Percentiles rank a stretch among this genome's conserved stretches.
phyloP scores from a whole-genome alignment of 129 eudicot genomes.

The Saposhnikovia divaricata region DNA sequence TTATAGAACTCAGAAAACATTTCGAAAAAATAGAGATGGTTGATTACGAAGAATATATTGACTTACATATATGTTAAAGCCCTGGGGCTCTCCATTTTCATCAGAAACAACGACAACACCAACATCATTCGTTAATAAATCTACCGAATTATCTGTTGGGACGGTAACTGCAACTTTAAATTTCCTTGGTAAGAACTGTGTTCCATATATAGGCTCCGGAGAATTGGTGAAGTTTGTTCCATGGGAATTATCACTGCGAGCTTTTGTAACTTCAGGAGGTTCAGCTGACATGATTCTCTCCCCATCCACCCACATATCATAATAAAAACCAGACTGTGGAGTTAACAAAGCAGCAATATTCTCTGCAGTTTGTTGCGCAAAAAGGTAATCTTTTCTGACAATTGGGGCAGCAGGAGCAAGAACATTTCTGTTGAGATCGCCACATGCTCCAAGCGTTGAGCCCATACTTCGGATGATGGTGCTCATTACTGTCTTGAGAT shows the following conservation, averaged over 20 bases:
- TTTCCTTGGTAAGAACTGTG: conserved; percentile 96
- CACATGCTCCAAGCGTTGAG: conserved; percentile 99
- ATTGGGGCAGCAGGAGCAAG: conserved; percentile 96
- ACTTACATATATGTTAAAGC: conserved; percentile 86
- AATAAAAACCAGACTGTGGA: conserved; percentile 97
- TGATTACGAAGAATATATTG: neutral
- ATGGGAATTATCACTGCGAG: conserved; percentile 94
- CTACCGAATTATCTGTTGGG: conserved; percentile 91
- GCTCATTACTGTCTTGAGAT: conserved; percentile 96
- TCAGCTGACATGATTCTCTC: conserved; percentile 85
- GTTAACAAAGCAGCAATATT: conserved; percentile 88
- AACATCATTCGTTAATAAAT: conserved; percentile 84
- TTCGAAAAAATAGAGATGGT: neutral
- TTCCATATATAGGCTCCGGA: conserved; percentile 96
- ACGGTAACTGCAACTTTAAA: conserved; percentile 95
- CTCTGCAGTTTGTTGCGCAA: conserved; percentile 94
- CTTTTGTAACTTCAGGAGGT: conserved; percentile 86
- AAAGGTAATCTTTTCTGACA: conserved; percentile 74
- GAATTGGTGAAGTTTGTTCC: conserved; percentile 94
- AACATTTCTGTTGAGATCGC: conserved; percentile 96
- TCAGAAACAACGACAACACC: conserved; percentile 90
- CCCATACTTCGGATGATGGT: conserved; percentile 83
- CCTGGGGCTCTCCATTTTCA: conserved; percentile 88
- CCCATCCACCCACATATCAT: conserved; percentile 99
- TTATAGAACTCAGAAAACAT: neutral